Conservation (phyloP, 257 asterid genomes). For the Solanum sparsipilum region DNA sequence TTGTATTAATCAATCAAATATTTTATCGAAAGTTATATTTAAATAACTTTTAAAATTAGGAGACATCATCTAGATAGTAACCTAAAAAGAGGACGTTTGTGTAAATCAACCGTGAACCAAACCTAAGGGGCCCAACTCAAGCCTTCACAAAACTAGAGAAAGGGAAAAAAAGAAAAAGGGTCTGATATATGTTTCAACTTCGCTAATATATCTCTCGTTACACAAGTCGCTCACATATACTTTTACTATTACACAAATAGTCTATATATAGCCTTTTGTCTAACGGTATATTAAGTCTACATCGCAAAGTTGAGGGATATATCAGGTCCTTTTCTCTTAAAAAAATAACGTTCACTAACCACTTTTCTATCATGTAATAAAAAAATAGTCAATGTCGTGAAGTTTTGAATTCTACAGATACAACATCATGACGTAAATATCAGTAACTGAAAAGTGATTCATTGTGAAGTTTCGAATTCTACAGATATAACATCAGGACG, state of each 20-base stretch:
- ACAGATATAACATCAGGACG: too few species aligned
- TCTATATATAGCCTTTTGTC: not conserved
- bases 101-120: not conserved
- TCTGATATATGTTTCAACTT: accelerated
- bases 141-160: not conserved
- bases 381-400: not conserved
- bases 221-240: accelerated
- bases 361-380: not conserved
- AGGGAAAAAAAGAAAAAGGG: not conserved
- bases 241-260: too few species aligned
- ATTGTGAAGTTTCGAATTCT: not conserved
- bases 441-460: not conserved
- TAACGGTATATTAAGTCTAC: not conserved
- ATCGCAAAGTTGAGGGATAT: not conserved
- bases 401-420: accelerated
- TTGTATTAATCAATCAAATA: not conserved
- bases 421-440: not conserved
- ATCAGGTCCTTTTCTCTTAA: too few species aligned
- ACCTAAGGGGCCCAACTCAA: not conserved
- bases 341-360: not conserved
- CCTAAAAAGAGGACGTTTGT: not conserved
- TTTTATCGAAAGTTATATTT: not conserved
- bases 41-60: not conserved
- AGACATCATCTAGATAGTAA: not conserved
- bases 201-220: too few species aligned